Conservation (phyloP, 106 monocot genomes). For the Phalaenopsis aphrodite region DNA sequence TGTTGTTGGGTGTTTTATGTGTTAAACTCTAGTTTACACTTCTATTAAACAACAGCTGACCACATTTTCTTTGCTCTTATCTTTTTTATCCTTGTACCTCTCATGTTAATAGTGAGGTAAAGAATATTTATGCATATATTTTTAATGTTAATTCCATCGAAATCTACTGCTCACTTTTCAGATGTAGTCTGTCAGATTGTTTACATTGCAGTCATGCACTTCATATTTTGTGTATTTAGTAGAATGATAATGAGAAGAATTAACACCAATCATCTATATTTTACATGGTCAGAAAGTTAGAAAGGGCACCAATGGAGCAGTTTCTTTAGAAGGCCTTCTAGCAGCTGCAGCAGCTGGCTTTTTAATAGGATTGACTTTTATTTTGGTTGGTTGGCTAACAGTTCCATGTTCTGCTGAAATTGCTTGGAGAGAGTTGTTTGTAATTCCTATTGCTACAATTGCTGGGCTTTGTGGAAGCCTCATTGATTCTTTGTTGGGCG, state of each 20-base stretch:
- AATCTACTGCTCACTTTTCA: not conserved
- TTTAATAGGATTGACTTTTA: constrained; percentile 54
- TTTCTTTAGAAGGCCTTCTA: constrained; percentile 50
- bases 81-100: not conserved
- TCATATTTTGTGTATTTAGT: not conserved
- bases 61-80: not conserved
- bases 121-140: not conserved
- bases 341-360: constrained; percentile 74
- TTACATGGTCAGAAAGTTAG: constrained; percentile 45
- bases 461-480: constrained; percentile 77
- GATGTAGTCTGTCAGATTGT: not conserved
- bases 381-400: constrained; percentile 39
- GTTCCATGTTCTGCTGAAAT: constrained; percentile 33
- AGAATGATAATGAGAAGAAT: not conserved
- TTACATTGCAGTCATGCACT: not conserved
- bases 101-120: not conserved
- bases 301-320: constrained; percentile 86
- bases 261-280: not conserved
- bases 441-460: constrained; percentile 55
- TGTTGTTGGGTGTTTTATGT: not conserved
- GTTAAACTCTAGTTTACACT: not conserved
- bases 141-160: not conserved
- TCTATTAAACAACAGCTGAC: not conserved
- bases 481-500: constrained; percentile 88
- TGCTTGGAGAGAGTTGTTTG: constrained; percentile 43